Evolutionary conservation across 192 early-diverging fungal genomes (phyloP).

Genomic region (Helicostylum pulchrum): DNA sequence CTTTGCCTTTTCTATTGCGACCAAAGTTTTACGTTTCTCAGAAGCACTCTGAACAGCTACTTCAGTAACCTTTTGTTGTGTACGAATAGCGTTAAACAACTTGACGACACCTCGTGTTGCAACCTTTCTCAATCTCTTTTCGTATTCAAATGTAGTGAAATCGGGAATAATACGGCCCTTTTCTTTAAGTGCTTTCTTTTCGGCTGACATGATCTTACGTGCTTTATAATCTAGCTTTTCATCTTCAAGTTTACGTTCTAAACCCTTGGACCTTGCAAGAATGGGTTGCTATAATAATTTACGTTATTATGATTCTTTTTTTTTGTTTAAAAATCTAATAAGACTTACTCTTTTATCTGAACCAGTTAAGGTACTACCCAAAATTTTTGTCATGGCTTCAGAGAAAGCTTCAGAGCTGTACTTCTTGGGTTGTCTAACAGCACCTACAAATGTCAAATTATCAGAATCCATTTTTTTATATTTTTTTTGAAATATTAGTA

Average conservation of each 20-base stretch:
- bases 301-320: slow-evolving; percentile 10
- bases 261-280: slow-evolving; percentile 76
- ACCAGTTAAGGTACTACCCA: slow-evolving; percentile 47
- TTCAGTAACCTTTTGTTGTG: slow-evolving; percentile 79
- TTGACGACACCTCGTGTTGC: slow-evolving; percentile 92
- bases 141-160: slow-evolving; percentile 78
- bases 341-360: slow-evolving; percentile 37
- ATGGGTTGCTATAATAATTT: slow-evolving; percentile 62
- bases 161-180: slow-evolving; percentile 74
- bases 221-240: slow-evolving; percentile 82
- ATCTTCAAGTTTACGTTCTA: slow-evolving; percentile 80
- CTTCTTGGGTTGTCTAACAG: slow-evolving; percentile 38
- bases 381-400: slow-evolving; percentile 66
- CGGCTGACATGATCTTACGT: slow-evolving; percentile 67
- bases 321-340: background rate
- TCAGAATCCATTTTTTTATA: too few relatives aligned
- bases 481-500: background rate
- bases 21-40: slow-evolving; percentile 39
- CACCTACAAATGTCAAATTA: background rate
- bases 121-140: slow-evolving; percentile 85
- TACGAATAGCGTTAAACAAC: slow-evolving; percentile 91
- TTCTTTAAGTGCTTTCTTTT: slow-evolving; percentile 63
- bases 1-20: slow-evolving; percentile 47
- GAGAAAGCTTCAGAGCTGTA: slow-evolving; percentile 57
- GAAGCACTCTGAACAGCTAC: slow-evolving; percentile 55